A percentile compares a stretch with the other conserved stretches of the same genome.
phyloP scores from a whole-genome alignment of 2,329 filamentous ascomycete genomes.

The Sclerotinia minor region DNA sequence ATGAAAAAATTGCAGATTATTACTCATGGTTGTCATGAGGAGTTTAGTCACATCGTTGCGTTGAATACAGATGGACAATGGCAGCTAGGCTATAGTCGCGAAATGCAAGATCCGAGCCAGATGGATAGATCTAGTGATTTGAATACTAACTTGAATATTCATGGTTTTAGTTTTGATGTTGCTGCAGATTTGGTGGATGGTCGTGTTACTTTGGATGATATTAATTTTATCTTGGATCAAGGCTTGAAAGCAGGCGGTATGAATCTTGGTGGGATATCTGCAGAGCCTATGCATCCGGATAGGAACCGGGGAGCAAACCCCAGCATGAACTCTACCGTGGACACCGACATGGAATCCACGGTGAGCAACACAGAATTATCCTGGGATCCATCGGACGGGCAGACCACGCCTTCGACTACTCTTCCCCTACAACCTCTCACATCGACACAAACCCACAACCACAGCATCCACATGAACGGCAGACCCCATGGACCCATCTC shows the following conservation, averaged over 20 bases:
- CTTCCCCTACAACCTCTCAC: neutral
- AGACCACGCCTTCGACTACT: neutral
- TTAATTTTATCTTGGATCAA: neutral
- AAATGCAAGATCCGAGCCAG: neutral
- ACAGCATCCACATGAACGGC: neutral
- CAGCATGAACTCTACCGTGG: neutral
- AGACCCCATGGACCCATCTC: neutral
- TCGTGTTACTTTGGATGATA: neutral
- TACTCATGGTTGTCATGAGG: neutral
- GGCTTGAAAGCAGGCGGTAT: neutral
- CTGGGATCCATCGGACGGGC: neutral
- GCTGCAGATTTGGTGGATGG: neutral
- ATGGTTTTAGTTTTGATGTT: neutral
- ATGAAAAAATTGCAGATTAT: neutral
- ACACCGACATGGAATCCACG: neutral
- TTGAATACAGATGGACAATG: neutral
- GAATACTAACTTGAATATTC: neutral
- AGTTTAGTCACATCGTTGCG: slow-evolving; percentile 9
- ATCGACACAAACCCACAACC: neutral
- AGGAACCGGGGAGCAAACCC: too few relatives aligned
- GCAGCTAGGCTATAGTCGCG: neutral
- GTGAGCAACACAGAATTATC: neutral
- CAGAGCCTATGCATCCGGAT: neutral
- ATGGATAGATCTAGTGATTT: neutral
- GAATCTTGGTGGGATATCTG: neutral